phyloP scores from a whole-genome alignment of 2,329 filamentous ascomycete genomes.

The Thermoascus crustaceus region DNA sequence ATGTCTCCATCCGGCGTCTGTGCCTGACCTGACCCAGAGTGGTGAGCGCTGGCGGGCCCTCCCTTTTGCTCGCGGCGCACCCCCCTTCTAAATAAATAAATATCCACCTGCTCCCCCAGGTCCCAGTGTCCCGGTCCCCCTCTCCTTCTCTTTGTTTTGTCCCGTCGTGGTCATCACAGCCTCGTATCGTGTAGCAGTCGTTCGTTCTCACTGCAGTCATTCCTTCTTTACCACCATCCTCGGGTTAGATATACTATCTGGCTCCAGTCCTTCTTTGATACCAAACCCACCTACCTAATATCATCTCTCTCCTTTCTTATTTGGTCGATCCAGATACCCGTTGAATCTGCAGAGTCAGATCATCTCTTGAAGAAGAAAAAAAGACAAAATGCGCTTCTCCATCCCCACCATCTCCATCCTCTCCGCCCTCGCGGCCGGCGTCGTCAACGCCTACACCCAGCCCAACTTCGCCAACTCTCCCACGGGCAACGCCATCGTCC shows the following conservation, averaged over 20 bases:
- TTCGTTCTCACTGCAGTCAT: slow-evolving; percentile 14
- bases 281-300: too few species aligned
- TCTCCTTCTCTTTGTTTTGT: slow-evolving; percentile 11
- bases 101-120: slow-evolving; percentile 2
- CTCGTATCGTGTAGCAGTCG: slow-evolving; percentile 4
- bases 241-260: slow-evolving; percentile 5
- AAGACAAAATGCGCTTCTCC: slow-evolving; percentile 33
- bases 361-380: slow-evolving; percentile 5
- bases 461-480: slow-evolving; percentile 29
- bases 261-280: slow-evolving; percentile 19
- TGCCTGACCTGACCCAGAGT: too few species aligned
- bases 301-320: slow-evolving; percentile 19
- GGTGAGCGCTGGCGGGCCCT: too few species aligned
- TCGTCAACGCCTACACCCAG: slow-evolving; percentile 29
- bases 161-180: slow-evolving; percentile 6
- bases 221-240: slow-evolving; percentile 13
- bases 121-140: slow-evolving; percentile 4
- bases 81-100: neutral
- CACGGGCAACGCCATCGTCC: slow-evolving; percentile 48
- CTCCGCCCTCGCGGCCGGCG: slow-evolving; percentile 30
- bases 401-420: slow-evolving; percentile 28
- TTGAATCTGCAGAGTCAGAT: neutral
- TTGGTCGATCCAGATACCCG: slow-evolving; percentile 13
- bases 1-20: too few species aligned
- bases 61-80: neutral